phyloP scores from a whole-genome alignment of 2,329 filamentous ascomycete genomes.

The Epichloe sibirici region DNA sequence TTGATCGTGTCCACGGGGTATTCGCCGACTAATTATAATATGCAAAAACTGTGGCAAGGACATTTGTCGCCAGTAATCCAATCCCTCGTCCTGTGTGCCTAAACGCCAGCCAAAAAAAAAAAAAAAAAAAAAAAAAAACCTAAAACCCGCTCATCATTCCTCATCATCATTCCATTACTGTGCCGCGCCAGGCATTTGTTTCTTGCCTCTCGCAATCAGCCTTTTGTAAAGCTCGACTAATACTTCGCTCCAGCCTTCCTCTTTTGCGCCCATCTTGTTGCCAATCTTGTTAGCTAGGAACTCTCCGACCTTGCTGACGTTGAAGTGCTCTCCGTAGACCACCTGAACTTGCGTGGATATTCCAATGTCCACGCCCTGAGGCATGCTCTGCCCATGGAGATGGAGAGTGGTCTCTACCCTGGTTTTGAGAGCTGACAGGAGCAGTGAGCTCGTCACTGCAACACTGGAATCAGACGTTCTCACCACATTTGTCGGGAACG shows the following conservation, averaged over 20 bases:
- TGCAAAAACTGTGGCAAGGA: background rate
- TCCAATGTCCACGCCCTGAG: slow-evolving; percentile 40
- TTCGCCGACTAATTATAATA: background rate
- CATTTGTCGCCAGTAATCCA: background rate
- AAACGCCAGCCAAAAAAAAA: slow-evolving; percentile 7
- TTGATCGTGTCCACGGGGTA: background rate
- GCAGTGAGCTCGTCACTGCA: slow-evolving; percentile 45
- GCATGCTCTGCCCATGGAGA: slow-evolving; percentile 33
- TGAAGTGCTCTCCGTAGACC: slow-evolving; percentile 68
- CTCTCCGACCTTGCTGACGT: slow-evolving; percentile 61
- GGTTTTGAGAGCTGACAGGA: slow-evolving; percentile 53
- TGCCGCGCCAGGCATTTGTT: slow-evolving; percentile 19
- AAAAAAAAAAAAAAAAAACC: slow-evolving; percentile 1
- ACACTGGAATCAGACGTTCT: slow-evolving; percentile 55
- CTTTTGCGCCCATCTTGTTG: slow-evolving; percentile 22
- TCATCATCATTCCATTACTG: slow-evolving; percentile 19
- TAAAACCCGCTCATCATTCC: slow-evolving; percentile 2
- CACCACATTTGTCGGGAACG: slow-evolving; percentile 50
- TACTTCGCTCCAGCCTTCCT: slow-evolving; percentile 40
- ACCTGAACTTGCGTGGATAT: slow-evolving; percentile 46
- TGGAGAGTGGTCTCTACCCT: slow-evolving; percentile 53
- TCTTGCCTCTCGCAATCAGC: slow-evolving; percentile 43
- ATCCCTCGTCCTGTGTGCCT: background rate
- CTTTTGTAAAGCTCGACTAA: slow-evolving; percentile 42
- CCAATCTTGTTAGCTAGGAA: slow-evolving; percentile 48